Conservation (phyloP, 805 yeast species). For the Kuraishia capsulata region DNA sequence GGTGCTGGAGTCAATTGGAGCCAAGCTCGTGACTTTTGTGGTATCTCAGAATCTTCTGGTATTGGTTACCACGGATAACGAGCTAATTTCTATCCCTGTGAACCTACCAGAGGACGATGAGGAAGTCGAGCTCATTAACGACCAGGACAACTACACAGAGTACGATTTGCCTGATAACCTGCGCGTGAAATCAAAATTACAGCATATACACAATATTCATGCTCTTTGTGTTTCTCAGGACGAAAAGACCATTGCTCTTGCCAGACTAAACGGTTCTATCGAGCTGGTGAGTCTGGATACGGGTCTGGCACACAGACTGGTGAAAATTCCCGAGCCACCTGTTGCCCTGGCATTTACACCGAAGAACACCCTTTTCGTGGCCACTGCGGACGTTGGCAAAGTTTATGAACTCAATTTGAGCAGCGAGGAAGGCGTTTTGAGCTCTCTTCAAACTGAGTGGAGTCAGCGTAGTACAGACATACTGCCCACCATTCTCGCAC, state of each 20-base stretch:
- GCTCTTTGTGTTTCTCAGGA: constrained; percentile 39
- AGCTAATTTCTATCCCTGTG: constrained; percentile 30
- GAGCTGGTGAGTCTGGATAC: constrained; percentile 34
- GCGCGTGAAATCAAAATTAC: constrained; percentile 20
- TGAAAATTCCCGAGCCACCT: constrained; percentile 51
- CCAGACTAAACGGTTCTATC: constrained; percentile 59
- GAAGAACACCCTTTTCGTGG: constrained; percentile 44
- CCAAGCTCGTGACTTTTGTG: constrained; percentile 41
- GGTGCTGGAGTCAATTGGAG: constrained; percentile 35
- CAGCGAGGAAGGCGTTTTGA: constrained; percentile 4
- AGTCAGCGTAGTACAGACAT: constrained; percentile 66
- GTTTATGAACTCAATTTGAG: constrained; percentile 55
- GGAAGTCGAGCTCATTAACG: constrained; percentile 28
- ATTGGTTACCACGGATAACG: constrained; percentile 53
- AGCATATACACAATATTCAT: constrained; percentile 43
- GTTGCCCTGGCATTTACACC: constrained; percentile 52
- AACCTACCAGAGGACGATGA: constrained; percentile 27
- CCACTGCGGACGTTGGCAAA: constrained; percentile 60
- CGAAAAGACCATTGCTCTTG: constrained; percentile 39
- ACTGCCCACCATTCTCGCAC: constrained; percentile 56
- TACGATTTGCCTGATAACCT: constrained; percentile 24
- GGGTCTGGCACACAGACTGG: constrained; percentile 29
- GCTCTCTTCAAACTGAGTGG: constrained; percentile 58
- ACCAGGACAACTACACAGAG: constrained; percentile 22
- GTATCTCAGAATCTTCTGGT: constrained; percentile 32